Evolutionary conservation across 1,139 yeast genomes (phyloP).

Genomic region (Suhomyces bokatorum): DNA sequence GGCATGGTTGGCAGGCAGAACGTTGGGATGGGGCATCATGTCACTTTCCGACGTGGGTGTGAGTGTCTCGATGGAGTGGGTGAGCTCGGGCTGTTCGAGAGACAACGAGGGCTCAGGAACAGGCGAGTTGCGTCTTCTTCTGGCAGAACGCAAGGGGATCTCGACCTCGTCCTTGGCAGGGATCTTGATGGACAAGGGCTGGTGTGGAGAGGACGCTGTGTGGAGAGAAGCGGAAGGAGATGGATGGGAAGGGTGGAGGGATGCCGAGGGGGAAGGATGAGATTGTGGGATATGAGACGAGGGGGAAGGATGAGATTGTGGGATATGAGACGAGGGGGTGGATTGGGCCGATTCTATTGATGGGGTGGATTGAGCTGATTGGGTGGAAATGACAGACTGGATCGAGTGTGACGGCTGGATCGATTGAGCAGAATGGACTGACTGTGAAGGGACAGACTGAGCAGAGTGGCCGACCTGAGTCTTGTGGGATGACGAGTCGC

Average conservation of each 20-base stretch:
- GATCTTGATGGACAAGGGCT: neutral
- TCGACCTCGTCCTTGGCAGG: slow-evolving; percentile 12
- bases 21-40: neutral
- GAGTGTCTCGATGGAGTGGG: slow-evolving; percentile 3
- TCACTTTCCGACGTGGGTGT: slow-evolving; percentile 3
- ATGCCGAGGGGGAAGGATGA: neutral
- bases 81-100: neutral
- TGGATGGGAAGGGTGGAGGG: neutral
- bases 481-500: no score
- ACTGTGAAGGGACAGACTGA: no score
- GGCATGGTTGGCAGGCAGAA: neutral
- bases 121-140: slow-evolving; percentile 18
- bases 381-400: no score
- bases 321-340: neutral
- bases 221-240: neutral
- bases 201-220: neutral
- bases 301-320: neutral
- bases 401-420: no score
- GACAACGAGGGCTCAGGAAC: neutral
- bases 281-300: neutral
- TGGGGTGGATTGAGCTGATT: no score
- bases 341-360: no score
- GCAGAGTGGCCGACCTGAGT: no score
- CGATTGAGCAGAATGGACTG: no score
- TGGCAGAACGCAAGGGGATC: slow-evolving; percentile 24